Conservation (phyloP, 148 eudicot species). For the Fagopyrum tataricum region DNA sequence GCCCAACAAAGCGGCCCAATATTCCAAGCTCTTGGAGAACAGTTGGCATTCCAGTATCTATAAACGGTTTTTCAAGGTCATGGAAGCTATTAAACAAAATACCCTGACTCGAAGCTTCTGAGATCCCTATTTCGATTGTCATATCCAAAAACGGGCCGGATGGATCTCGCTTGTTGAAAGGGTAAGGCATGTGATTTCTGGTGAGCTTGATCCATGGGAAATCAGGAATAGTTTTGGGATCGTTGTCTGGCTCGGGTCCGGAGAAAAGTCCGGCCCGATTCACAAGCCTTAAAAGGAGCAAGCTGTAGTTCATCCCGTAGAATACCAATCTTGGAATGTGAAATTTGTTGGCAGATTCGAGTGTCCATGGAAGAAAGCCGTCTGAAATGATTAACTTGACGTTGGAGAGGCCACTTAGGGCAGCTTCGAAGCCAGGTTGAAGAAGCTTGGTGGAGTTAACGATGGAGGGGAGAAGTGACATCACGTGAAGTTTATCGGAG, state of each 20-base stretch:
- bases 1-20: constrained; percentile 68
- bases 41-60: constrained; percentile 26
- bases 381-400: constrained; percentile 41
- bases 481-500: constrained; percentile 62
- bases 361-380: constrained; percentile 61
- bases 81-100: constrained; percentile 41
- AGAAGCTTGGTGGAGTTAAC: constrained; percentile 32
- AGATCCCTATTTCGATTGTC: background rate
- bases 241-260: constrained; percentile 29
- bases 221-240: constrained; percentile 22
- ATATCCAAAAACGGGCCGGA: background rate
- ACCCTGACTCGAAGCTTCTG: constrained; percentile 31
- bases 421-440: constrained; percentile 40
- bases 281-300: background rate
- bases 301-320: constrained; percentile 39
- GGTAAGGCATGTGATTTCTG: constrained; percentile 35
- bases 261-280: background rate
- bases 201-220: constrained; percentile 50
- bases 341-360: constrained; percentile 34
- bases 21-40: constrained; percentile 31
- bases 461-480: constrained; percentile 44
- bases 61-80: constrained; percentile 41
- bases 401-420: constrained; percentile 21
- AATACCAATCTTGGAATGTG: constrained; percentile 41
- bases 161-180: constrained; percentile 26